Base-by-base conservation (phyloP, 1,284 basidiomycete genomes). In the Mycena citricolor region DNA sequence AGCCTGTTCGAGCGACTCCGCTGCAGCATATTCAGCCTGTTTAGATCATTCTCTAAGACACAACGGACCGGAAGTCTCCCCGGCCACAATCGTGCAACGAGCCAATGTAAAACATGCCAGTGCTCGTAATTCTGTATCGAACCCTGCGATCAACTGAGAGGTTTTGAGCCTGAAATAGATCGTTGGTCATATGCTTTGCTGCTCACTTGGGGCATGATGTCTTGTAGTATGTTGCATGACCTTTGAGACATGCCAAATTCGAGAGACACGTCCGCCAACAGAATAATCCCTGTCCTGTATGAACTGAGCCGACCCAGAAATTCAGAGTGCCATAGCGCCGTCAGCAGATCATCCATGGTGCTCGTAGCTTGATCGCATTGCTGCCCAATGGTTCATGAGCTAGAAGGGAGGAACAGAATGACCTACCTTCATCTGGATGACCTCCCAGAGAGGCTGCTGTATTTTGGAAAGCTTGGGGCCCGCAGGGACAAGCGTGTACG, bases 261-360 rank as follows among this genome's bases (percentile, higher is more conserved):
- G 14, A 90, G 65, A 5, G 80, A 79, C 44, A 87, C 65, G 57
- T 90, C 88, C 3, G 88, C 87, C 6, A 90, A 72, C 23, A 90
- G 60, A 44, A 85, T 71, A 16, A 82, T 71, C 1, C 76, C 82
- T 3, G 79, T 77, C 40, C 87, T 71, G 59, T 90, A 87, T 31
- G 79, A 59, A 13, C 73, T 69, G 56, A 81, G 77, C 41, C 81
- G 76, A 42, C 81, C 77, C 49, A 87, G 75, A 58, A 87, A 90
- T 60, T 90, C 88, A 0, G 86, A 76, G 49, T 86, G 75, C 86
- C 88, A 90, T 19, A 90, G 60, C 2, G 82, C 78, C 42, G 74
- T 79, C 25, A 90, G 65, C 17, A 90, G 64, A 20, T 79, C 75
- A 37, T 88, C 80, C 14, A 88, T 72, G 3, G 77, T 68, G 20